A percentile compares a stretch with the other conserved stretches of the same genome.
These are phyloP conservation scores for Saksenaea vasiformis DNA, from an alignment of 371 early-diverging fungal species.

Conservation along the genomic window DNA sequence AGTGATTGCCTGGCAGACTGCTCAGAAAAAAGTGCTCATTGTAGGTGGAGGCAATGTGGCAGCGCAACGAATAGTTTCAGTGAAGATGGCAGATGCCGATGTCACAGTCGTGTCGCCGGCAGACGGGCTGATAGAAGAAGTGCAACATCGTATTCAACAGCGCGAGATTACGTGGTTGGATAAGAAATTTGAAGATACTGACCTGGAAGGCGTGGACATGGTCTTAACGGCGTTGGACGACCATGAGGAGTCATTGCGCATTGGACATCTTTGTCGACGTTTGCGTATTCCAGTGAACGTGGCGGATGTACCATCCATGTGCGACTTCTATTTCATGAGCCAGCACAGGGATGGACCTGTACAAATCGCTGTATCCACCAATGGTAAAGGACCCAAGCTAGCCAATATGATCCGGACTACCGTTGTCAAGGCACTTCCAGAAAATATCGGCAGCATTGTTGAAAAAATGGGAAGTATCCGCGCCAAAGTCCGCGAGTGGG, in stretches of 20 bases:
- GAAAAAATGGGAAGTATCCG: constrained; percentile 72
- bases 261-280: constrained; percentile 67
- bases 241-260: constrained; percentile 67
- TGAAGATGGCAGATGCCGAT: constrained; percentile 78
- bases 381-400: constrained; percentile 86
- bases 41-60: constrained; percentile 86
- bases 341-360: constrained; percentile 81
- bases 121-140: constrained; percentile 65
- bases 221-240: constrained; percentile 85
- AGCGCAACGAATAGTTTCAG: constrained; percentile 77
- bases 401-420: constrained; percentile 77
- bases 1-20: constrained; percentile 78
- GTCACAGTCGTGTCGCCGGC: constrained; percentile 74
- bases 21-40: constrained; percentile 70
- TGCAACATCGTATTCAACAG: constrained; percentile 58
- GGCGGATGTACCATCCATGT: constrained; percentile 87
- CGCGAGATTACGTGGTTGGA: constrained; percentile 65
- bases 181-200: constrained; percentile 58
- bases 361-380: constrained; percentile 90
- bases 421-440: constrained; percentile 67
- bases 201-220: constrained; percentile 66
- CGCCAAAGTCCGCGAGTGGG: constrained; percentile 65
- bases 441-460: constrained; percentile 69
- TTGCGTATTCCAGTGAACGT: constrained; percentile 88
- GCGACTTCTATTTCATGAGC: constrained; percentile 93